A percentile compares a stretch with the other conserved stretches of the same genome.
Conservation (phyloP, 2,329 filamentous ascomycete species). For the Leptosphaerulina australis region DNA sequence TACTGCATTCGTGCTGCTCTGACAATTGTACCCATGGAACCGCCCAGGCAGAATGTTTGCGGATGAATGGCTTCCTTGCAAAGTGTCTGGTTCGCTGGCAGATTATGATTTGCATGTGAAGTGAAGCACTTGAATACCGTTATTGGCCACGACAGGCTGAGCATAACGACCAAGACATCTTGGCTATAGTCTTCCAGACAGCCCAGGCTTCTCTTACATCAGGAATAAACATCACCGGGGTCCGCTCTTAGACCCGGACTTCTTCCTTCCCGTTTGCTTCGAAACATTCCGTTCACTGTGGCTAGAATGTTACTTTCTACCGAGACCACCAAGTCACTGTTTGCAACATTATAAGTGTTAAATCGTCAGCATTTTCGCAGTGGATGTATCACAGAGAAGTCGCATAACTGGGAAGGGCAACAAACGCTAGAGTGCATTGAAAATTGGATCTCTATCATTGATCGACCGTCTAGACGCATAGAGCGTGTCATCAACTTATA, state of each 20-base stretch:
- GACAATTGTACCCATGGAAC: conserved; percentile 3
- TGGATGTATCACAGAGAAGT: background rate
- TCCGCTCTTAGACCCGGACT: background rate
- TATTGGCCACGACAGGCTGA: background rate
- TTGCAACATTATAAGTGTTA: background rate
- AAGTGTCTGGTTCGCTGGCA: background rate
- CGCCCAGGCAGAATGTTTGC: background rate
- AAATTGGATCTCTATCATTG: conserved; percentile 21
- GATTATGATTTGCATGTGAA: background rate
- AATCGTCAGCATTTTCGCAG: background rate
- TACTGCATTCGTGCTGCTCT: conserved; percentile 4
- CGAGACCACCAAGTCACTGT: background rate
- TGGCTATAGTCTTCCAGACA: conserved; percentile 17
- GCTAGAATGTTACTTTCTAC: background rate
- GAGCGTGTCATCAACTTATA: conserved; percentile 21
- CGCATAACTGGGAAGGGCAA: conserved; percentile 25
- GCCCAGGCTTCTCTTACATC: conserved; percentile 13
- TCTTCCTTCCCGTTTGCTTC: conserved; percentile 8
- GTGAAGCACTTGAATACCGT: background rate
- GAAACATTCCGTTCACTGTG: conserved; percentile 7
- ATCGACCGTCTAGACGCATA: conserved; percentile 9
- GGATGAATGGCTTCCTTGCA: background rate
- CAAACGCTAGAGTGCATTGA: conserved; percentile 29
- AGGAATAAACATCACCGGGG: conserved; percentile 2
- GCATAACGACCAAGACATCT: conserved; percentile 16